A percentile compares a stretch with the other conserved stretches of the same genome.
phyloP scores from a whole-genome alignment of 208 protist genomes.

The Leishmania mexicana region DNA sequence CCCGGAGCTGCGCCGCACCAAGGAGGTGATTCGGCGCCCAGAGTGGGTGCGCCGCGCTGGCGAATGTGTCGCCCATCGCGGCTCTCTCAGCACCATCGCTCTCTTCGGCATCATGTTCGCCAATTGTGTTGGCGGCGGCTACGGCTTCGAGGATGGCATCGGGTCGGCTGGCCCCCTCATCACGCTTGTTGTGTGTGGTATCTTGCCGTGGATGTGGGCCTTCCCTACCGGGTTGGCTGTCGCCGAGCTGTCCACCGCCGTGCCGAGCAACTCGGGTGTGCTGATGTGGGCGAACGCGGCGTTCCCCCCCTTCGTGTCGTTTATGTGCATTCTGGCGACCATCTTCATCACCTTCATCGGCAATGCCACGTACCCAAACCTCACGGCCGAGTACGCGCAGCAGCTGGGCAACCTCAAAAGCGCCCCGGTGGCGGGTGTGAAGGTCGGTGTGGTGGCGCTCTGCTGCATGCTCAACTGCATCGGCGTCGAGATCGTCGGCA shows the following conservation, averaged over 20 bases:
- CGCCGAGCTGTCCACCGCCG: constrained; percentile 77
- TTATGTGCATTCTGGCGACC: constrained; percentile 73
- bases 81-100: constrained; percentile 60
- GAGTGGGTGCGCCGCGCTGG: constrained; percentile 75
- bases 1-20: constrained; percentile 70
- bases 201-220: constrained; percentile 82
- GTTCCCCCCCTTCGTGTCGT: constrained; percentile 75
- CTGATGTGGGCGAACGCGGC: constrained; percentile 89
- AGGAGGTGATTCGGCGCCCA: constrained; percentile 74
- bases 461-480: constrained; percentile 78
- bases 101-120: constrained; percentile 83
- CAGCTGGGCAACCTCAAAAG: constrained; percentile 40
- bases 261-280: constrained; percentile 86
- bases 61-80: constrained; percentile 75
- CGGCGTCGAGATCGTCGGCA: constrained; percentile 79
- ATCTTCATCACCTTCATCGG: constrained; percentile 86
- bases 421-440: constrained; percentile 46
- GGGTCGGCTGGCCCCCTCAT: constrained; percentile 76
- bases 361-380: constrained; percentile 83
- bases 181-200: constrained; percentile 72
- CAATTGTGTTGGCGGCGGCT: constrained; percentile 80
- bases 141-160: constrained; percentile 87
- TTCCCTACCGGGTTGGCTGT: constrained; percentile 84
- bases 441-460: constrained; percentile 62
- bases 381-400: constrained; percentile 72